Conservation (phyloP, 2,329 filamentous ascomycete genomes). For the Rhytidhysteron rufulum region DNA sequence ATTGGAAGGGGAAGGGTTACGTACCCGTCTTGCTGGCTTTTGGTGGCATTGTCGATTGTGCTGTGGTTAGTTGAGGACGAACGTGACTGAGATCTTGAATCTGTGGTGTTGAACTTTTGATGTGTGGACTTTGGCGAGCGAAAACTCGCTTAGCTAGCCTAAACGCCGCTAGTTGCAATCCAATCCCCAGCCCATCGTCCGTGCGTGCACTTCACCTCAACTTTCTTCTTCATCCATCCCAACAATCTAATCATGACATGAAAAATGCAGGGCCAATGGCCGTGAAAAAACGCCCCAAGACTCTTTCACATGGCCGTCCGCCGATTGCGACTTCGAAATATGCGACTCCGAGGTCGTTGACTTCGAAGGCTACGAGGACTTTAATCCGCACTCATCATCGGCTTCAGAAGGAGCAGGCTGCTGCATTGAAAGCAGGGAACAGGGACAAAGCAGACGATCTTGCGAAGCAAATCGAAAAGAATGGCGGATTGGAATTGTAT, state of each 20-base stretch:
- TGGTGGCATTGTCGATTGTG: slow-evolving; percentile 37
- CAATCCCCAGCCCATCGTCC: too few relatives aligned
- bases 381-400: slow-evolving; percentile 59
- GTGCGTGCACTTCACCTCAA: slow-evolving; percentile 3
- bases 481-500: slow-evolving; percentile 58
- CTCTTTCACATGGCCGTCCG: slow-evolving; percentile 31
- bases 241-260: slow-evolving; percentile 8
- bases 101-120: slow-evolving; percentile 2
- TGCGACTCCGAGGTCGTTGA: slow-evolving; percentile 36
- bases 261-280: slow-evolving; percentile 18
- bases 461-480: slow-evolving; percentile 48
- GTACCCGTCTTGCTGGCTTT: slow-evolving; percentile 36
- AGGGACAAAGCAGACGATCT: slow-evolving; percentile 39
- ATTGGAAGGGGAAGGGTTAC: too few relatives aligned
- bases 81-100: slow-evolving; percentile 18
- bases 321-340: slow-evolving; percentile 18
- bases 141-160: slow-evolving; percentile 10
- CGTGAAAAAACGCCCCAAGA: slow-evolving; percentile 29
- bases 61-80: slow-evolving; percentile 27
- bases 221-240: slow-evolving; percentile 3
- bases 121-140: slow-evolving; percentile 10
- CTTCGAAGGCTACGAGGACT: slow-evolving; percentile 55
- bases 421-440: slow-evolving; percentile 46
- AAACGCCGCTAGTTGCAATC: too few relatives aligned
- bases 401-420: slow-evolving; percentile 54